Base-by-base conservation (phyloP, 129 eudicot species). In the Chrysanthemum makinoi region DNA sequence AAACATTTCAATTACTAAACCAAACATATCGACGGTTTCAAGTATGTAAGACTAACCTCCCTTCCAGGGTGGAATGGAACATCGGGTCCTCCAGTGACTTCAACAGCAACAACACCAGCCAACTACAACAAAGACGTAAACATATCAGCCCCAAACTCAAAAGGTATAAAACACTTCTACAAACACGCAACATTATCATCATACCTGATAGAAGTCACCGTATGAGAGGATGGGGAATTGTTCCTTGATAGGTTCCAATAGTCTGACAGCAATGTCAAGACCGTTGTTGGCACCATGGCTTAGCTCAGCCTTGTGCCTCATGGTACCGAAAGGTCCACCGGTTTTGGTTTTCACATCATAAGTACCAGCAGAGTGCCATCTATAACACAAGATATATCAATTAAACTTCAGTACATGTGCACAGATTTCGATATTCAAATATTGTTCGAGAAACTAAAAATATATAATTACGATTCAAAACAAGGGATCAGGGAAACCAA, bases 291-390 rank as follows among this genome's bases (percentile, higher is more conserved):
- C 95, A 33, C 53, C 91, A 69, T 90, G 95, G 54, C 82, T 54
- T 4, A 71, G 89, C 85, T 90, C 97, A 12, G 3, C 75, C 54
- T 68, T 81, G 57, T 68, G 62, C 83, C 64, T 90, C 62, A 90
- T 90, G 59, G 97, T 90, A 30, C 97, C 97, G 7, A 90, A 90
- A 10, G 95, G 95, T 39, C 97, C 97, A 52, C 97, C 97, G 5
- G 97, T 90, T 67, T 87, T 90, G 0, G 95, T 85, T 15, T 74
- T 75, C 55, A 70, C 83, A 55, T 90, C 95, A 68, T 83, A 87
- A 0, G 97, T 90, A 49, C 96, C 94, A 74, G 94, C 96, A 26
- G 96, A 85, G 86, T 90, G 94, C 96, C 96, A 90, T 79, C 96
- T 87, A 76, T 63, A 59, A 8, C 15, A 20, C 39, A 63, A 15